Evolutionary conservation across 306 rosid species (phyloP), one percentile per base, ranked within the genome.

Genomic region (Sphenostylis stenocarpa): DNA sequence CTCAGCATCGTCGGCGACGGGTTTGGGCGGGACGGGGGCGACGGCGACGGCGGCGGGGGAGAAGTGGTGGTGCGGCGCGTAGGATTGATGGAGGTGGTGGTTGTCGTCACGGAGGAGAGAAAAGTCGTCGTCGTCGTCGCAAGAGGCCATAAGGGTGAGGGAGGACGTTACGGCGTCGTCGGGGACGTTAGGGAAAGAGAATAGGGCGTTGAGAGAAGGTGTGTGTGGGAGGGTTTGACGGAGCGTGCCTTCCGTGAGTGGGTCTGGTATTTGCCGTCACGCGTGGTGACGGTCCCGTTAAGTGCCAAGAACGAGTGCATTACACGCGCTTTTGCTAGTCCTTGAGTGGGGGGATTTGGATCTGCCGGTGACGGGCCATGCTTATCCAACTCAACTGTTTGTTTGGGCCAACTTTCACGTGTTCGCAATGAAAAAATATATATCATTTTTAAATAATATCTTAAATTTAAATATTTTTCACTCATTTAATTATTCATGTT

Each of bases 111-210:
- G 87, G 93, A 95, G 93, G 84, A 95, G 86, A 23, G 97, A 84
- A 91, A 89, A 94, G n/a, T 82, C 89, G 67, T 82, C 88, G 80
- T 93, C 98, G 87, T 95, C 98, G 88, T 88, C 96, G 90, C 96
- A 89, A 86, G 96, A 89, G 44, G 96, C 96, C 97, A 89, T 92
- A 41, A 72, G 72, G 33, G 62, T 52, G 31, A 10, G 31, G 31
- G 85, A 79, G 85, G 87, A 82, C 94, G 98, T 91, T 89, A 84
- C 83, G 83, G 48, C 85, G 84, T 79, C 76, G 82, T 80, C 81
- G 89, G 70, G 89, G 90, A 87, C 91, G 96, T 86, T 86, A 81
- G 85, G 83, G 90, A 79, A 52, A 87, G 79, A 66, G 78, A 78
- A 20, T 49, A 31, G 38, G 61, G 52, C 29, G 77, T 76, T 80